A percentile compares a stretch with the other conserved stretches of the same genome.
phyloP scores from a whole-genome alignment of 768 basidiomycete genomes.

The Mycena albidolilacea region DNA sequence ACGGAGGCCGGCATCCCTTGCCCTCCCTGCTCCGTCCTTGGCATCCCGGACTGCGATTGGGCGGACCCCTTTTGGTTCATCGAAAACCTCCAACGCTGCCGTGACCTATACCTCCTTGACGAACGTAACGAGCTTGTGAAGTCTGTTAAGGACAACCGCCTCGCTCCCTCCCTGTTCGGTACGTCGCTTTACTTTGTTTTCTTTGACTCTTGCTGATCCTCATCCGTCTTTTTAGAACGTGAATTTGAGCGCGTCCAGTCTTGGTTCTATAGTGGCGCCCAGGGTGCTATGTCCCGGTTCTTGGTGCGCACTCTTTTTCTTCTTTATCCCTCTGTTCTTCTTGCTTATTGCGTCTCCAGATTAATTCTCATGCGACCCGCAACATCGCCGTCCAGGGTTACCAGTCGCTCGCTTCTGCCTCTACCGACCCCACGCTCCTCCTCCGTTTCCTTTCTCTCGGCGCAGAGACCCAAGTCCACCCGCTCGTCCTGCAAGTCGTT shows the following conservation, averaged over 20 bases:
- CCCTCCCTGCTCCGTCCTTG: no score
- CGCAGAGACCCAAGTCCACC: no score
- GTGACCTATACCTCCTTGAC: neutral
- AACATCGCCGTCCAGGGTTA: no score
- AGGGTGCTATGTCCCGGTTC: slow-evolving; percentile 5
- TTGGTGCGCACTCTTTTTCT: neutral
- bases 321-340: no score
- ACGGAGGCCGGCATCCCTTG: no score
- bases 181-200: neutral
- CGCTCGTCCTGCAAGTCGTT: no score
- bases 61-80: neutral
- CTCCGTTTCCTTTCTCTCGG: no score
- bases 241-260: neutral
- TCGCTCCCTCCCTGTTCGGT: slow-evolving; percentile 14
- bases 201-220: neutral
- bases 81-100: slow-evolving; percentile 2
- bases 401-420: no score
- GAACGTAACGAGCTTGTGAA: neutral
- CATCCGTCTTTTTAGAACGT: neutral
- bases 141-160: neutral
- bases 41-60: slow-evolving; percentile 3
- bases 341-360: no score
- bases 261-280: slow-evolving; percentile 4
- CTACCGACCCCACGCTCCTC: no score
- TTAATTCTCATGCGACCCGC: no score